Base-by-base conservation (phyloP, 352 stramenopile genomes). In the Aphanomyces stellatus region DNA sequence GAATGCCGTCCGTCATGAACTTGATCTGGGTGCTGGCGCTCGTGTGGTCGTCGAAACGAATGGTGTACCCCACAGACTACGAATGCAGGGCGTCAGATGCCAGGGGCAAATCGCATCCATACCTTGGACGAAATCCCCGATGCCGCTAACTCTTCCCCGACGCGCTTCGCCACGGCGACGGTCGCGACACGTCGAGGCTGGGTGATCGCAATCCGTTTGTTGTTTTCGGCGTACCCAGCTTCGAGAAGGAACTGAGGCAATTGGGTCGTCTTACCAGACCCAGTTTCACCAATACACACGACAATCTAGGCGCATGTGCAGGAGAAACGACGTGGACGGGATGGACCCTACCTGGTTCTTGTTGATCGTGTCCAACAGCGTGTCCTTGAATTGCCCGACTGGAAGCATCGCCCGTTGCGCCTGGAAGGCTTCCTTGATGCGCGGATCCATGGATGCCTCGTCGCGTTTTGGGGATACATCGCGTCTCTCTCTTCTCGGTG, bases 41-140 rank as follows among this genome's bases (percentile, higher is more conserved):
- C 43, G 76, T 79, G 34, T 88, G 82, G 62, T 98, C 97, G 75
- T 99, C 97, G 71, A 99, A 99, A 27, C 98, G 89, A 73, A 99
- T 98, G 28, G 90, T 87, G 71, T 99, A 99, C 11, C 97, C 97
- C 13, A 99, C 83, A 28, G 48, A 2, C 30, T 61, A 59, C 2
- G n/a, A n/a, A n/a, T n/a, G n/a, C n/a, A n/a, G n/a, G n/a, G n/a
- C n/a, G n/a, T n/a, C n/a, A 51, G 40, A 2, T 46, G 11, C 37
- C 37, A 46, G 37, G 37, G 15, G 3, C 3, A 30, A 11, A 27
- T 65, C 55, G 41, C 51, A 65, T 66, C 22, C 60, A 2, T 55
- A 65, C 59, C 34, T 55, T 25, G 40, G 42, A 13, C 11, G 60
- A 57, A 3, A 43, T 13, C 22, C 60, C 60, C 2, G 37, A 53